Base-by-base conservation (phyloP, 352 stramenopile genomes). In the Pythium dissotocum region DNA sequence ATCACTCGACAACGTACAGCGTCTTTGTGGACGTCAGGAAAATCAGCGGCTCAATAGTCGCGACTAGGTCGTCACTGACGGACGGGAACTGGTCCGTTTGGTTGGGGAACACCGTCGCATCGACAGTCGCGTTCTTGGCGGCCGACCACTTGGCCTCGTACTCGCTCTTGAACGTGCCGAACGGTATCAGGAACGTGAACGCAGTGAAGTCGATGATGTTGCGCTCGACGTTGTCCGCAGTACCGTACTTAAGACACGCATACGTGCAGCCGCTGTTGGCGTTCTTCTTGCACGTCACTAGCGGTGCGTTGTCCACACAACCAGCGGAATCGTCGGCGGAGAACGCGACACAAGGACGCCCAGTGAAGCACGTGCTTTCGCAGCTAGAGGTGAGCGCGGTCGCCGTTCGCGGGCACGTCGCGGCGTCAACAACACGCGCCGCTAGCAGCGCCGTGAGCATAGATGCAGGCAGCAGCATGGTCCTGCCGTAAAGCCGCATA, bases 121-220 rank as follows among this genome's bases (percentile, higher is more conserved):
- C 57, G 6, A 48, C 62, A 21, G 79, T 63, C n/a, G 64, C 30
- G 56, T 61, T 48, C 24, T 70, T 44, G 36, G 33, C 49, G 2
- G n/a, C 24, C 12, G 56, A 80, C 73, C 79, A 87, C 33, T 72
- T 86, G 26, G 56, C 58, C 44, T 89, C 78, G 58, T 66, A 85
- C 26, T 77, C 77, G 63, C 77, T 86, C 69, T 78, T 58, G 21
- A 63, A 72, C 13, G 9, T 52, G 24, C 79, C 81, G 40, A 89
- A 88, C n/a, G 82, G 79, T 49, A 90, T 77, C 42, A 88, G 71
- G 40, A 90, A 89, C 1, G 73, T 77, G 57, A 88, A 88, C 28
- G 67, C 44, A 4, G 68, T 77, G 59, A 79, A 89, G 36, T 83
- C 71, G 8, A 88, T 67, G 16, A 82, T 67, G 30, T 76, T 80